A percentile compares a stretch with the other conserved stretches of the same genome.
Conservation (phyloP, 2,329 filamentous ascomycete species). For the Penicillium brasilianum region DNA sequence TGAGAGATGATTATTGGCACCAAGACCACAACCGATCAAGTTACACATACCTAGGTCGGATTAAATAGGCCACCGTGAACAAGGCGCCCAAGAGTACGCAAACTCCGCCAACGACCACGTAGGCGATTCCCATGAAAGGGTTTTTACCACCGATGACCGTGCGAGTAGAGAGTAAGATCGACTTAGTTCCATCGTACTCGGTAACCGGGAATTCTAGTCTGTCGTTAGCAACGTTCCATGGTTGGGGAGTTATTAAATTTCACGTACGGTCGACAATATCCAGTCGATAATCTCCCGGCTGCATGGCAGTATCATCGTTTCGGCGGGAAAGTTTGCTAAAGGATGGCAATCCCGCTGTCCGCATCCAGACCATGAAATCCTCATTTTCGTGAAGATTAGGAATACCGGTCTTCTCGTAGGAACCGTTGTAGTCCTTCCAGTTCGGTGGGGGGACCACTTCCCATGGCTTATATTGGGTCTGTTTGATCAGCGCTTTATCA, state of each 20-base stretch:
- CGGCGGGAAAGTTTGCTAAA: slow-evolving; percentile 93
- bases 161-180: slow-evolving; percentile 83
- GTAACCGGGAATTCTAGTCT: slow-evolving; percentile 76
- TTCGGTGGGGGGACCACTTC: slow-evolving; percentile 83
- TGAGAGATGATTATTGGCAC: background rate
- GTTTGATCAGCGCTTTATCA: slow-evolving; percentile 78
- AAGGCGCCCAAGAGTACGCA: slow-evolving; percentile 86
- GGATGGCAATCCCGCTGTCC: slow-evolving; percentile 87
- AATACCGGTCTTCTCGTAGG: slow-evolving; percentile 69
- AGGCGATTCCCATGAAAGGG: slow-evolving; percentile 93
- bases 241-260: background rate
- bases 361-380: slow-evolving; percentile 98
- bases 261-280: slow-evolving; percentile 77
- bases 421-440: slow-evolving; percentile 74
- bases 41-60: slow-evolving; percentile 78
- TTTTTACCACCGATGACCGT: slow-evolving; percentile 96
- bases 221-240: slow-evolving; percentile 20
- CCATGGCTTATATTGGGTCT: slow-evolving; percentile 66
- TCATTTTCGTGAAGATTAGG: slow-evolving; percentile 77
- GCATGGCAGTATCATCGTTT: slow-evolving; percentile 74
- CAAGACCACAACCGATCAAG: background rate
- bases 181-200: slow-evolving; percentile 84
- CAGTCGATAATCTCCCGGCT: slow-evolving; percentile 73
- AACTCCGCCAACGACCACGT: slow-evolving; percentile 89
- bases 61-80: slow-evolving; percentile 87